Base-by-base conservation (phyloP, 2,329 filamentous ascomycete species). In the Talaromyces sp. region DNA sequence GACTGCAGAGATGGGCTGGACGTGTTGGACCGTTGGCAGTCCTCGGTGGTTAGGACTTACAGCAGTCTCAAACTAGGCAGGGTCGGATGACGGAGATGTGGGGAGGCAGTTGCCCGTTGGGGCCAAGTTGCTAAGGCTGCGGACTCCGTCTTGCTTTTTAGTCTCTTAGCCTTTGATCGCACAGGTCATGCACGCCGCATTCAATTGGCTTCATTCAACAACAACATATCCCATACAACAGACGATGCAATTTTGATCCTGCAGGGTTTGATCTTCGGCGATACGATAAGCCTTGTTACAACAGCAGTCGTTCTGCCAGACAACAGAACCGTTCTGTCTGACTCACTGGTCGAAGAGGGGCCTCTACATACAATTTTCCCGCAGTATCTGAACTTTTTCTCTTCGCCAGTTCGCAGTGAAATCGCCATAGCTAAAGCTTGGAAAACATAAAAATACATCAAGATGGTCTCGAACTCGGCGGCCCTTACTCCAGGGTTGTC, bases 401-500 rank as follows among this genome's bases (percentile, higher is more conserved):
- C 33, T 22, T 56, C 52, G 37, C 37, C n/a, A 56, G 19, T 14
- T 37, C n/a, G 33, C 33, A 16, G 33, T 16, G 16, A 22, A 35
- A 22, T 37, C n/a, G 9, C 16, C 31, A 7, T 22, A 45, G 14
- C 24, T 31, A 45, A 22, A 11, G 14, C 13, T 19, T 11, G 13
- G 13, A 14, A 39, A 45, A 27, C 8, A 41, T n/a, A 22, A 13
- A 47, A 14, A 33, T 14, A 43, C 19, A 22, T 10, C 22, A 63
- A 35, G 7, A 91, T 91, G 88, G 83, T 87, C 66, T 78, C 85
- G 63, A 76, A 82, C n/a, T 80, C 81, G 63, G 78, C 80, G 70
- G 82, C 85, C 71, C 80, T 86, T 75, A 88, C 91, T 77, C 92
- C 92, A 50, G 90, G 89, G 70, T 82, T 97, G 68, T 86, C 89